Percentiles rank a stretch among this genome's conserved stretches.
These are phyloP conservation scores for Aegilops tauschii DNA, from an alignment of 176 grass and related monocot species.

Conservation along the genomic window DNA sequence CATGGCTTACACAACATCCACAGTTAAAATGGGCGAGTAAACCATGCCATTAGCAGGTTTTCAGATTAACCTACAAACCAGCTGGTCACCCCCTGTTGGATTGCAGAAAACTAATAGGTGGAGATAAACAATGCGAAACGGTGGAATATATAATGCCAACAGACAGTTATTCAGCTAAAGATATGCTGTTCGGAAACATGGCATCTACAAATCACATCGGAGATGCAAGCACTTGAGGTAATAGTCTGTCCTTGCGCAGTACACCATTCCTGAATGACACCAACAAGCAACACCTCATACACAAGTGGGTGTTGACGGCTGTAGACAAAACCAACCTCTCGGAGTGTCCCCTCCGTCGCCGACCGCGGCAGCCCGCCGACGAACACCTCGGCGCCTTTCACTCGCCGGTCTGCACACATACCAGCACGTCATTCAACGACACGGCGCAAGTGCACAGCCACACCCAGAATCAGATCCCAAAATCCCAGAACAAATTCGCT, in stretches of 20 bases:
- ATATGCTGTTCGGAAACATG: not conserved
- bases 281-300: not conserved
- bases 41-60: not conserved
- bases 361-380: constrained; percentile 68
- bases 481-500: not conserved
- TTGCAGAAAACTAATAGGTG: not conserved
- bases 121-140: not conserved
- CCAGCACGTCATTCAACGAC: not conserved
- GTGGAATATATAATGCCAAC: not conserved
- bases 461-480: not conserved
- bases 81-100: not conserved
- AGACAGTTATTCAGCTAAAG: not conserved
- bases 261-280: not conserved
- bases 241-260: not conserved
- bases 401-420: constrained; percentile 40
- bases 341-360: constrained; percentile 52
- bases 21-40: not conserved
- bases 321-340: constrained; percentile 44
- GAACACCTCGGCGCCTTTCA: constrained; percentile 70
- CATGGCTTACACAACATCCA: not conserved
- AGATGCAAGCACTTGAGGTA: not conserved
- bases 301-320: not conserved
- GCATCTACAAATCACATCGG: not conserved
- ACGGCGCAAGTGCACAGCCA: not conserved
- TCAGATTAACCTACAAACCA: not conserved